Percentiles rank a stretch among this genome's conserved stretches.
These are phyloP conservation scores for Fusarium xylarioides DNA, from an alignment of 2,329 filamentous ascomycete species.

Conservation along the genomic window DNA sequence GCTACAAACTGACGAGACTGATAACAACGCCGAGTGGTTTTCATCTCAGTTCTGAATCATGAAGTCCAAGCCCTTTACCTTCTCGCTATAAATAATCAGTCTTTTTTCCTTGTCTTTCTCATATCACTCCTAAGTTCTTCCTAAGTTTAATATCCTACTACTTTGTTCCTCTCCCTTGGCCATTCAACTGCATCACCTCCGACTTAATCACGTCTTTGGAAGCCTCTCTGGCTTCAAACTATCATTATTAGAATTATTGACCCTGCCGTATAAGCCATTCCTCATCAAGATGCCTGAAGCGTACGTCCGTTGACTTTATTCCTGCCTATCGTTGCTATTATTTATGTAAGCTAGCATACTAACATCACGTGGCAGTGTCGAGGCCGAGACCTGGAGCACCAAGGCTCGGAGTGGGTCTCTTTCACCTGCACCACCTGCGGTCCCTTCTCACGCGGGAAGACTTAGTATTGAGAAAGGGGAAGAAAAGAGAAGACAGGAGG, in stretches of 20 bases:
- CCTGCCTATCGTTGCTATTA: neutral
- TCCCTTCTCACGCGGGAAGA: neutral
- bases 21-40: neutral
- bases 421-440: neutral
- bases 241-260: too few species aligned
- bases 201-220: neutral
- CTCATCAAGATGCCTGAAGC: neutral
- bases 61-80: neutral
- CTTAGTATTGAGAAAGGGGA: neutral
- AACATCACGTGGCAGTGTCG: neutral
- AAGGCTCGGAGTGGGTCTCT: neutral
- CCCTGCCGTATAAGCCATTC: too few species aligned
- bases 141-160: neutral
- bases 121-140: neutral
- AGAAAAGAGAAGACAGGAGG: neutral
- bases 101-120: neutral
- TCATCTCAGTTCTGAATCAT: neutral
- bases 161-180: neutral
- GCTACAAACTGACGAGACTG: neutral
- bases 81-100: neutral
- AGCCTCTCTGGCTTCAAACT: too few species aligned
- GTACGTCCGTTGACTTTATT: neutral
- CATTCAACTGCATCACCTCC: neutral
- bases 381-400: neutral
- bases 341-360: neutral